Conservation (phyloP, 495 filamentous ascomycete genomes). For the Amniculicola lignicola region DNA sequence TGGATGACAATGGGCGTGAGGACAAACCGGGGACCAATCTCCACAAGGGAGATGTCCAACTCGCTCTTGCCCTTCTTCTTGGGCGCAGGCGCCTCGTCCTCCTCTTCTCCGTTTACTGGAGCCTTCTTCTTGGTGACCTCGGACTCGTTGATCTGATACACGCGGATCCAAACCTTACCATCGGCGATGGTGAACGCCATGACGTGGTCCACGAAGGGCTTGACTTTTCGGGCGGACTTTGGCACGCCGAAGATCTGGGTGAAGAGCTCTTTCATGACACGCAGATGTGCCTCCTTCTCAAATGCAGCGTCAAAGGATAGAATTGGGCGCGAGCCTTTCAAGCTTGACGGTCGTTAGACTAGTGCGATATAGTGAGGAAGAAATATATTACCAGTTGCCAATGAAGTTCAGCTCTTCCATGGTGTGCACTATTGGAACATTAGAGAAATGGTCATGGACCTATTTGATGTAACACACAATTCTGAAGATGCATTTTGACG, state of each 20-base stretch:
- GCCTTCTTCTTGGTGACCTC: slow-evolving; percentile 55
- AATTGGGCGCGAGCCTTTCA: slow-evolving; percentile 92
- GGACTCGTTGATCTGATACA: slow-evolving; percentile 88
- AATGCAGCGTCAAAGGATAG: slow-evolving; percentile 89
- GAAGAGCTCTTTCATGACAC: slow-evolving; percentile 80
- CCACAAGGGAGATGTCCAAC: slow-evolving; percentile 71
- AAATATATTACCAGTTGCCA: too few relatives aligned
- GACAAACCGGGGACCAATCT: slow-evolving; percentile 94
- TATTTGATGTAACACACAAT: slow-evolving; percentile 35
- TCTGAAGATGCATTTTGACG: slow-evolving; percentile 78
- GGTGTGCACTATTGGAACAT: slow-evolving; percentile 63
- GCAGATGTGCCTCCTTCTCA: slow-evolving; percentile 66
- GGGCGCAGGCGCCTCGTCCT: slow-evolving; percentile 34
- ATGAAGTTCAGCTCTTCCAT: slow-evolving; percentile 96
- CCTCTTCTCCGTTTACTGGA: slow-evolving; percentile 38
- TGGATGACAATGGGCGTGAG: slow-evolving; percentile 94
- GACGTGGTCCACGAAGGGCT: slow-evolving; percentile 95
- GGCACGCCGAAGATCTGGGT: slow-evolving; percentile 92
- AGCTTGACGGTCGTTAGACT: too few relatives aligned
- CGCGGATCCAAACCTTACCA: slow-evolving; percentile 93
- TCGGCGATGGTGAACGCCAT: slow-evolving; percentile 90
- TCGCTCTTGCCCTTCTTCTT: slow-evolving; percentile 52
- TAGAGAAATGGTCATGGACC: neutral
- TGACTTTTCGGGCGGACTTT: slow-evolving; percentile 77
- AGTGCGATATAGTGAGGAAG: too few relatives aligned